Conservation (phyloP, 148 eudicot species). For the Fagopyrum homotropicum region DNA sequence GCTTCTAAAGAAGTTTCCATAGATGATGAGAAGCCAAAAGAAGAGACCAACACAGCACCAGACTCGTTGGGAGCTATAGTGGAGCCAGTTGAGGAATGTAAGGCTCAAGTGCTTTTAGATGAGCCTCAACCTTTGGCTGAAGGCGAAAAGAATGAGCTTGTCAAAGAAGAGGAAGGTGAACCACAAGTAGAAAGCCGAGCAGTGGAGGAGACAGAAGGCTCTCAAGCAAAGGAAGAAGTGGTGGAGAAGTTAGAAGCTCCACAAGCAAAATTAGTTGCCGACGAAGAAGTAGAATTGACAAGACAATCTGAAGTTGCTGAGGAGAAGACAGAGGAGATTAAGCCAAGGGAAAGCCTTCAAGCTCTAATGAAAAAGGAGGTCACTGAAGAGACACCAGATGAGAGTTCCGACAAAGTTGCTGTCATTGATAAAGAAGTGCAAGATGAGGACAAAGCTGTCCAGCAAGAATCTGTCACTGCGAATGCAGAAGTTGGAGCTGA, state of each 20-base stretch:
- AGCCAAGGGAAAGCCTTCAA: slow-evolving; percentile 18
- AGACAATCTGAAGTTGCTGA: slow-evolving; percentile 15
- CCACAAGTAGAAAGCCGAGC: slow-evolving; percentile 9
- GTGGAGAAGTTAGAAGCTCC: slow-evolving; percentile 23
- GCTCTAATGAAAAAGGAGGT: slow-evolving; percentile 17
- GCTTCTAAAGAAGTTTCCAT: slow-evolving; percentile 13
- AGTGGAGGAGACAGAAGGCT: slow-evolving; percentile 10
- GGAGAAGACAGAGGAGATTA: slow-evolving; percentile 20
- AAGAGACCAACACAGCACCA: not conserved
- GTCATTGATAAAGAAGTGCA: slow-evolving; percentile 11
- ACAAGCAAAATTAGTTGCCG: slow-evolving; percentile 11
- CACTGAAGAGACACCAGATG: slow-evolving; percentile 15
- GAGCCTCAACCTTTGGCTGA: not conserved
- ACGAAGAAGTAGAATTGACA: slow-evolving; percentile 11
- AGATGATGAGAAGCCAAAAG: slow-evolving; percentile 1
- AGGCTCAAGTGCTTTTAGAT: slow-evolving; percentile 13
- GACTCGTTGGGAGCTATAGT: not conserved
- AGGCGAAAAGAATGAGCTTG: slow-evolving; percentile 1
- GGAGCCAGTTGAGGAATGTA: slow-evolving; percentile 13
- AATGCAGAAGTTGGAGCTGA: slow-evolving; percentile 10
- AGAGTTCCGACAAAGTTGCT: slow-evolving; percentile 1
- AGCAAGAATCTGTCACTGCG: not conserved
- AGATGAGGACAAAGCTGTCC: slow-evolving; percentile 18
- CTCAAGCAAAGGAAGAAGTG: slow-evolving; percentile 20
- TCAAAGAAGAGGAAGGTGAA: slow-evolving; percentile 8